Conservation (phyloP, 805 yeast species). For the Metschnikowia anglica region DNA sequence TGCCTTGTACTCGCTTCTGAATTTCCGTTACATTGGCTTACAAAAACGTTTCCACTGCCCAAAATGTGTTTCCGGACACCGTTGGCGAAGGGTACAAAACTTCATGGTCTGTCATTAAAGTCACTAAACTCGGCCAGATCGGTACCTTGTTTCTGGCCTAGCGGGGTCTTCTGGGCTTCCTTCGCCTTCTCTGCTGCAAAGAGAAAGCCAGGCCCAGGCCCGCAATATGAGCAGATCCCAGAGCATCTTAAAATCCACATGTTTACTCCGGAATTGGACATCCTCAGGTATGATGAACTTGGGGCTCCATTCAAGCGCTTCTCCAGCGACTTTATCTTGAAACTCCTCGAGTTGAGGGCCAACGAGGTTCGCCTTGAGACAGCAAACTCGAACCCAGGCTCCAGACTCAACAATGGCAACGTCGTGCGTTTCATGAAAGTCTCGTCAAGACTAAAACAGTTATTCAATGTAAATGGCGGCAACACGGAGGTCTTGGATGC, state of each 20-base stretch:
- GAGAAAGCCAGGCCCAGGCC: not conserved
- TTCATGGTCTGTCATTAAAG: not conserved
- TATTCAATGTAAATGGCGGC: conserved; percentile 18
- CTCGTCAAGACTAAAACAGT: conserved; percentile 10
- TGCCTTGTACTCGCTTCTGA: no score
- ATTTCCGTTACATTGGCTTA: no score
- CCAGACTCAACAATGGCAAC: conserved; percentile 13
- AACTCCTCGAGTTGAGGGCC: conserved; percentile 12
- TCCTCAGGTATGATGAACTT: conserved; percentile 17
- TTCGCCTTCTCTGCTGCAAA: not conserved
- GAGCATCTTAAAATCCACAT: conserved; percentile 24
- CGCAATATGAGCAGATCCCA: conserved; percentile 22
- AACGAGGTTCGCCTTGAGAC: conserved; percentile 15
- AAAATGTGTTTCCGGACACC: no score
- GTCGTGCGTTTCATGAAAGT: conserved; percentile 17
- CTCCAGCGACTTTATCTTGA: conserved; percentile 9
- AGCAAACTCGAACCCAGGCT: conserved; percentile 6
- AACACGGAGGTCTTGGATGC: conserved; percentile 21
- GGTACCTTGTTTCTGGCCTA: not conserved
- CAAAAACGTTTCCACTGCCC: no score
- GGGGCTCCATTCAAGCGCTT: conserved; percentile 12
- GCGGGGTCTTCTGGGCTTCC: not conserved
- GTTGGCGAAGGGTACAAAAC: no score
- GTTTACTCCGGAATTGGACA: conserved; percentile 17
- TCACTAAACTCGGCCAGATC: not conserved